Percentiles rank a stretch among this genome's conserved stretches.
phyloP scores from a whole-genome alignment of 2,329 filamentous ascomycete species.

The Fusarium sacchari region DNA sequence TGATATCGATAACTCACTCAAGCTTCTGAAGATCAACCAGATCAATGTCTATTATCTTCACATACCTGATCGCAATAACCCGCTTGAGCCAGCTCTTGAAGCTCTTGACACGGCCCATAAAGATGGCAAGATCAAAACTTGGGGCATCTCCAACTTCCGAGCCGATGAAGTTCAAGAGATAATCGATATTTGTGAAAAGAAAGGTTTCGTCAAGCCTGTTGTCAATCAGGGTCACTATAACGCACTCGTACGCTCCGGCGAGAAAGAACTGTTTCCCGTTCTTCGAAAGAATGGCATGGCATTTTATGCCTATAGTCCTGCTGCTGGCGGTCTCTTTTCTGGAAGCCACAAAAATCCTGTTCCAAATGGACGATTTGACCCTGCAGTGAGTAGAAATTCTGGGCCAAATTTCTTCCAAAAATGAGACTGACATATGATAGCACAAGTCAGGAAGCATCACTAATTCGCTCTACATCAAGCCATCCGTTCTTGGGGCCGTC shows the following conservation, averaged over 20 bases:
- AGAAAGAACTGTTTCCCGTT: slow-evolving; percentile 55
- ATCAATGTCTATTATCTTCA: slow-evolving; percentile 39
- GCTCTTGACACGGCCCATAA: slow-evolving; percentile 54
- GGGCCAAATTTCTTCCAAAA: rapidly evolving
- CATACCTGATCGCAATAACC: slow-evolving; percentile 52
- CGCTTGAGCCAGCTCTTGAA: slow-evolving; percentile 52
- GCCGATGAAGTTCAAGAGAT: slow-evolving; percentile 56
- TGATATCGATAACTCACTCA: slow-evolving; percentile 48
- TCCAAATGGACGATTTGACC: slow-evolving; percentile 38
- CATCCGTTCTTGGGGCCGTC: slow-evolving; percentile 42
- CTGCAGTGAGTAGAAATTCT: slow-evolving; percentile 24
- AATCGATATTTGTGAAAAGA: slow-evolving; percentile 54
- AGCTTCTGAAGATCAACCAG: slow-evolving; percentile 38
- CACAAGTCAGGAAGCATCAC: slow-evolving; percentile 40
- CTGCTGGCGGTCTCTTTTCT: slow-evolving; percentile 39
- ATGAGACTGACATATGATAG: background rate
- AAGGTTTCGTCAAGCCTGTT: slow-evolving; percentile 53
- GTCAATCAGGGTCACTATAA: slow-evolving; percentile 63
- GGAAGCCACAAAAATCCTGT: slow-evolving; percentile 36
- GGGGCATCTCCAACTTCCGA: slow-evolving; percentile 59
- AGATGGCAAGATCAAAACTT: slow-evolving; percentile 56
- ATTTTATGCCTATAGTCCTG: slow-evolving; percentile 55
- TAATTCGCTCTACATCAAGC: slow-evolving; percentile 40
- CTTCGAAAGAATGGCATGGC: slow-evolving; percentile 54
- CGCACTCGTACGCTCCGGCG: slow-evolving; percentile 53